These are phyloP conservation scores for Coemansia sp. DNA, from an alignment of 192 early-diverging fungal genomes.

Conservation along the genomic window DNA sequence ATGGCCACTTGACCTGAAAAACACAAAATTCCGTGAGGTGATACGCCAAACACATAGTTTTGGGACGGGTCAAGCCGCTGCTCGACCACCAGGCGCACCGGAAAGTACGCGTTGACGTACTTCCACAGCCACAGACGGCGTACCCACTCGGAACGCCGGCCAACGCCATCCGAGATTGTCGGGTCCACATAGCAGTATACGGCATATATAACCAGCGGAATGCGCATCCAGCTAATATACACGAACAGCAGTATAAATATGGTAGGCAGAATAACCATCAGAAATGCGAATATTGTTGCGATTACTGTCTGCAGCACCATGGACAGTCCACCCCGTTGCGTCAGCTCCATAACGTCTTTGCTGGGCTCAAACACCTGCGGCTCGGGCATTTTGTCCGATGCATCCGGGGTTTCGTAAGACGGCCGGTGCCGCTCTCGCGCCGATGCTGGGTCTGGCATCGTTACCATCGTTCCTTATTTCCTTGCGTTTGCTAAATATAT, in stretches of 20 bases:
- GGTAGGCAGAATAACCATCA: slow-evolving; percentile 38
- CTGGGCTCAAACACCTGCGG: slow-evolving; percentile 46
- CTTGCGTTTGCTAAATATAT: not conserved
- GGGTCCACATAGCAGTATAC: slow-evolving; percentile 50
- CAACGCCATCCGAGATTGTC: slow-evolving; percentile 47
- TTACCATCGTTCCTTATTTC: not conserved
- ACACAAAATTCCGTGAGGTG: slow-evolving; percentile 90
- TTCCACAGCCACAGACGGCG: slow-evolving; percentile 66
- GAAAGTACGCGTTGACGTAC: slow-evolving; percentile 82
- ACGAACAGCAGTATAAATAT: slow-evolving; percentile 21
- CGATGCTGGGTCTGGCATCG: not conserved
- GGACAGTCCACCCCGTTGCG: slow-evolving; percentile 24
- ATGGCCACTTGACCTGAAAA: slow-evolving; percentile 82
- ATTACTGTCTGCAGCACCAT: slow-evolving; percentile 25
- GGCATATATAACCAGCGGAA: slow-evolving; percentile 37
- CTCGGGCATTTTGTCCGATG: slow-evolving; percentile 7
- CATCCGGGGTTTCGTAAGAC: not conserved
- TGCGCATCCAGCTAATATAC: slow-evolving; percentile 23
- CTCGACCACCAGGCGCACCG: slow-evolving; percentile 77
- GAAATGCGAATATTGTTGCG: slow-evolving; percentile 36
- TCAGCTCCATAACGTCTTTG: slow-evolving; percentile 35
- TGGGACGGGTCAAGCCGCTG: slow-evolving; percentile 77
- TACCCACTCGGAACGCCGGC: slow-evolving; percentile 60
- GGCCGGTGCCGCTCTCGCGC: slow-evolving; percentile 3
- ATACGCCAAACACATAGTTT: slow-evolving; percentile 86